phyloP scores from a whole-genome alignment of 805 yeast genomes.

The Blastobotrys terrestris region DNA sequence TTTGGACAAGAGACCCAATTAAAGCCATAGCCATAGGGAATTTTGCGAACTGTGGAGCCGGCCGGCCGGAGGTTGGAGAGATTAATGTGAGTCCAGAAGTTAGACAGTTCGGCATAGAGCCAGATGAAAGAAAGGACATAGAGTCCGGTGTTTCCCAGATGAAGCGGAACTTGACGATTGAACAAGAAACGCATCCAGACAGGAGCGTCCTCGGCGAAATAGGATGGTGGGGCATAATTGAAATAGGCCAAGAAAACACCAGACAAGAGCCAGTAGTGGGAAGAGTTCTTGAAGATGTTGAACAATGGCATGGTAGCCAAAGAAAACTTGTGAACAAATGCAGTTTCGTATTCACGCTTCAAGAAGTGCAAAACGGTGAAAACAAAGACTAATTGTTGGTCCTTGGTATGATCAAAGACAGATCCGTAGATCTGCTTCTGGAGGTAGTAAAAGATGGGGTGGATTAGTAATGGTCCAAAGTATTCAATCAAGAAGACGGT shows the following conservation, averaged over 20 bases:
- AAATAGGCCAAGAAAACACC: conserved; percentile 56
- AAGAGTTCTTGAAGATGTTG: conserved; percentile 81
- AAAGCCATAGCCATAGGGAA: conserved; percentile 84
- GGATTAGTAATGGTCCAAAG: conserved; percentile 80
- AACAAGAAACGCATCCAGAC: conserved; percentile 19
- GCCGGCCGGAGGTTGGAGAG: conserved; percentile 50
- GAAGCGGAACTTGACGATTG: conserved; percentile 16
- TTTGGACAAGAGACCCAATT: conserved; percentile 83
- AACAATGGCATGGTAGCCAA: conserved; percentile 87
- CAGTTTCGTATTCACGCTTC: conserved; percentile 85
- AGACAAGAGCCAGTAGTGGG: conserved; percentile 89
- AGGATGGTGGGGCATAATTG: conserved; percentile 39
- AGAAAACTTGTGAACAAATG: conserved; percentile 79
- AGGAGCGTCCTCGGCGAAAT: conserved; percentile 17
- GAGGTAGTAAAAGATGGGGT: conserved; percentile 55
- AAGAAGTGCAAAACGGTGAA: conserved; percentile 68
- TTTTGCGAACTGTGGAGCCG: conserved; percentile 53
- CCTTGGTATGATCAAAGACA: conserved; percentile 37
- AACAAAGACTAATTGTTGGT: conserved; percentile 49
- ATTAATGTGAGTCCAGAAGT: conserved; percentile 63
- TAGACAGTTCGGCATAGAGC: conserved; percentile 59
- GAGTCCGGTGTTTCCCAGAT: conserved; percentile 6
- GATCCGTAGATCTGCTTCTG: conserved; percentile 33
- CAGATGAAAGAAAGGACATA: conserved; percentile 22
- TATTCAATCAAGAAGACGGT: conserved; percentile 86